A percentile compares a stretch with the other conserved stretches of the same genome.
Conservation (phyloP, 2,329 filamentous ascomycete genomes). For the Aureobasidium namibiae region DNA sequence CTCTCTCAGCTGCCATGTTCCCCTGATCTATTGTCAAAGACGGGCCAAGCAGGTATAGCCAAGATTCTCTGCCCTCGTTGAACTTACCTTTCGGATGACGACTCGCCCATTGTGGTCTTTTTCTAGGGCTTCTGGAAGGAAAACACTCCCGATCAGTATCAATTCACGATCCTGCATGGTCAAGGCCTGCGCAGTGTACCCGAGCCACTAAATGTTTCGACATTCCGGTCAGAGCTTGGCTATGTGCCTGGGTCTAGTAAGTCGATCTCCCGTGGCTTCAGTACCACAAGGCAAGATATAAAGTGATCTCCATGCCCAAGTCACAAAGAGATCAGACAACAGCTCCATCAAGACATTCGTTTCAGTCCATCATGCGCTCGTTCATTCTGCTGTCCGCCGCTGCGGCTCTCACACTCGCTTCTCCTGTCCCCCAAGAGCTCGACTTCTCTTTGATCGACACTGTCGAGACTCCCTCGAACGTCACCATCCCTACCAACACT, state of each 20-base stretch:
- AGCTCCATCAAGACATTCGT: constrained; percentile 3
- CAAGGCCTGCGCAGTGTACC: not conserved
- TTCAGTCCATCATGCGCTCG: constrained; percentile 8
- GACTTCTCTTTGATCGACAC: constrained; percentile 15
- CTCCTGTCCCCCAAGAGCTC: constrained; percentile 15
- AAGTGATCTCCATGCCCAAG: not conserved
- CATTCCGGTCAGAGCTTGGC: not conserved
- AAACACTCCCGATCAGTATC: not conserved
- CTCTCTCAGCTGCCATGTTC: not conserved
- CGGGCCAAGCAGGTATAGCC: not conserved
- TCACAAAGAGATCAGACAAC: not conserved
- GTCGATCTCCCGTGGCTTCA: not conserved
- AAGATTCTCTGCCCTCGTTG: not conserved
- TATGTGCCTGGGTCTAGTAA: not conserved
- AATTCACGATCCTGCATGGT: not conserved
- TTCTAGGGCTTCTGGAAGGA: constrained; percentile 5
- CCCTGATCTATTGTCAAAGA: not conserved
- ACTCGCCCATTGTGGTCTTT: not conserved
- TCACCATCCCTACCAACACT: constrained; percentile 9
- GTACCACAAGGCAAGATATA: not conserved
- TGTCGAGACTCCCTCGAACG: constrained; percentile 10
- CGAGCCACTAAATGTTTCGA: not conserved
- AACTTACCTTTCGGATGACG: not conserved
- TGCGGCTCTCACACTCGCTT: constrained; percentile 7
- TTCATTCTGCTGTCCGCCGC: constrained; percentile 6